phyloP scores from a whole-genome alignment of 495 filamentous ascomycete genomes.

The Annulohypoxylon maeteangense region DNA sequence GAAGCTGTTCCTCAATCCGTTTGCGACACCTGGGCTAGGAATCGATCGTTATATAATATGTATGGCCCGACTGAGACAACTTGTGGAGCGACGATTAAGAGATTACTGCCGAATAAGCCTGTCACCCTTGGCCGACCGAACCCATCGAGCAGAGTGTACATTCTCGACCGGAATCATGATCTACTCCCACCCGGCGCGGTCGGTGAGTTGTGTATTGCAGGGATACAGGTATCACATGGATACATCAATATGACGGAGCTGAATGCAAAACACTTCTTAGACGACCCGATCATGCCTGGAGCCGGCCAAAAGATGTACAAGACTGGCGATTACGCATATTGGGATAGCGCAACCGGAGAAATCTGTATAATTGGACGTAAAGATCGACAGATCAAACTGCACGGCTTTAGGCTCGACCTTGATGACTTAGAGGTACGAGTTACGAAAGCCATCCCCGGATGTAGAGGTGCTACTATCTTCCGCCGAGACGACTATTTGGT shows the following conservation, averaged over 20 bases:
- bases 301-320: not conserved
- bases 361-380: not conserved
- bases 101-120: not conserved
- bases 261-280: not conserved
- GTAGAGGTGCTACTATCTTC: not conserved
- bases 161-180: not conserved
- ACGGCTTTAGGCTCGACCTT: not conserved
- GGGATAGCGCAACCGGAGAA: not conserved
- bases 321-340: not conserved
- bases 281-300: not conserved
- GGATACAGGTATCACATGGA: not conserved
- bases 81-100: not conserved
- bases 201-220: not conserved
- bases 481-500: not conserved
- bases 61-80: not conserved
- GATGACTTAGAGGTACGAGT: not conserved
- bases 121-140: not conserved
- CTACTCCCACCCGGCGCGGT: not conserved
- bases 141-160: not conserved
- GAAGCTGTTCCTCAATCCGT: not conserved
- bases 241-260: not conserved
- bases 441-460: not conserved
- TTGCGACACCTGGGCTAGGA: not conserved
- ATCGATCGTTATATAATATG: not conserved
- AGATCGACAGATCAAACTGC: not conserved